Base-by-base conservation (phyloP, 805 yeast genomes). In the Starmerella geochares region DNA sequence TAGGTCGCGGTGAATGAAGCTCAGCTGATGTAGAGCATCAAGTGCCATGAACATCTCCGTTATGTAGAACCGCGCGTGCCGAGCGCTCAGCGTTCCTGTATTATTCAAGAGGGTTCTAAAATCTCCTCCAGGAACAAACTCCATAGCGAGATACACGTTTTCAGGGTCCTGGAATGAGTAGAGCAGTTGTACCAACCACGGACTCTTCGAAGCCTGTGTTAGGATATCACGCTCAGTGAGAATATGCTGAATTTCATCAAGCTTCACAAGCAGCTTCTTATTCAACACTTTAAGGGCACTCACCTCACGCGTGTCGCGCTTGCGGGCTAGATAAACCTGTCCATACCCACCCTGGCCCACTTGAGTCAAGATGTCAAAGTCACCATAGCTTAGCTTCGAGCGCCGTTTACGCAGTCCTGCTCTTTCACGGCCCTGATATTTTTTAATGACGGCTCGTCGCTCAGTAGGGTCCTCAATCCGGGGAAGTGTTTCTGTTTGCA, bases 261-360 rank as follows among this genome's bases (percentile, higher is more conserved):
- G 77, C 67, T 85, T 88, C 53, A 85, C 80, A 56, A 90, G 72
- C 59, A 88, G 73, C 60, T 82, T 82, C 66, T 92, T 92, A 65
- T 86, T 88, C 62, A 92, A 74, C 13, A 92, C 85, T 65, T 92
- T 92, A 60, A 92, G 72, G 2, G 99, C 99, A 67, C 96, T 90
- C 42, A 92, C 83, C 67, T 92, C 99, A 55, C 81, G 79, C 1
- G 97, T 87, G 62, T 92, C 99, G 58, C 80, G 81, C 72, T 92
- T 92, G 58, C 88, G 77, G 1, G 99, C 96, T 54, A 92, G 70
- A 61, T 86, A 92, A n/a, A 92, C 99, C 68, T 92, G 96, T 21
- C 99, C 99, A 63, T 92, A 92, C 3, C 99, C 99, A 62, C 99
- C 99, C 71, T 92, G 98, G 13, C 99, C 99, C 28, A 92, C 96